A percentile compares a stretch with the other conserved stretches of the same genome.
Evolutionary conservation across 805 yeast species (phyloP).

Genomic region (Metschnikowia kunwiensis): DNA sequence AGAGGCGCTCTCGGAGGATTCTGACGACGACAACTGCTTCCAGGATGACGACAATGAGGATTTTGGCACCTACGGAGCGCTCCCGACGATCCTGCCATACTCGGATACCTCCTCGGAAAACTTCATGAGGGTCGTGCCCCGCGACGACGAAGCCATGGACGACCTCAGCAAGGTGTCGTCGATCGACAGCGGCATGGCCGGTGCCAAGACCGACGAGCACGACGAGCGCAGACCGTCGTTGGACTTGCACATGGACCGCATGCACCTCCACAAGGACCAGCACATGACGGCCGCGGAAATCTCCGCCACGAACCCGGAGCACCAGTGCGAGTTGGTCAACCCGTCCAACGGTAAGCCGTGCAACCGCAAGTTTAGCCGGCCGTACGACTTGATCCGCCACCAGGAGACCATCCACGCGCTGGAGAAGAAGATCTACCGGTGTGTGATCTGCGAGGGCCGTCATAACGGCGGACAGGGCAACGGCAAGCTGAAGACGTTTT

Average conservation of each 20-base stretch:
- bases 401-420: constrained; percentile 49
- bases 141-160: constrained; percentile 5
- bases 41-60: constrained; percentile 31
- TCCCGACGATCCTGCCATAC: constrained; percentile 7
- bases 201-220: not conserved
- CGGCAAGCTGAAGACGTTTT: constrained; percentile 47
- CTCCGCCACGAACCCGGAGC: constrained; percentile 36
- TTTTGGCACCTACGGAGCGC: constrained; percentile 17
- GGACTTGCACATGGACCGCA: constrained; percentile 2
- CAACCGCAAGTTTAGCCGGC: constrained; percentile 77
- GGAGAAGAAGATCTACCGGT: constrained; percentile 43
- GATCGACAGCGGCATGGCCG: constrained; percentile 7
- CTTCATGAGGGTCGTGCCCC: constrained; percentile 10
- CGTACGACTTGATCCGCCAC: constrained; percentile 45
- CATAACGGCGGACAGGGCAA: constrained; percentile 48
- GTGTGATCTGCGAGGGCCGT: constrained; percentile 47
- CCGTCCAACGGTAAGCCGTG: constrained; percentile 65
- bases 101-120: constrained; percentile 1
- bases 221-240: constrained; percentile 1
- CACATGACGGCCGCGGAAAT: constrained; percentile 32
- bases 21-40: constrained; percentile 38
- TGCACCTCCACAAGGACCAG: constrained; percentile 8
- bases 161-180: constrained; percentile 4
- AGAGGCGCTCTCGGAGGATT: constrained; percentile 40
- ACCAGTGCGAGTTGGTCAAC: constrained; percentile 57